These are phyloP conservation scores for Erysimum cheiranthoides DNA, from an alignment of 345 rosid genomes.

Conservation along the genomic window DNA sequence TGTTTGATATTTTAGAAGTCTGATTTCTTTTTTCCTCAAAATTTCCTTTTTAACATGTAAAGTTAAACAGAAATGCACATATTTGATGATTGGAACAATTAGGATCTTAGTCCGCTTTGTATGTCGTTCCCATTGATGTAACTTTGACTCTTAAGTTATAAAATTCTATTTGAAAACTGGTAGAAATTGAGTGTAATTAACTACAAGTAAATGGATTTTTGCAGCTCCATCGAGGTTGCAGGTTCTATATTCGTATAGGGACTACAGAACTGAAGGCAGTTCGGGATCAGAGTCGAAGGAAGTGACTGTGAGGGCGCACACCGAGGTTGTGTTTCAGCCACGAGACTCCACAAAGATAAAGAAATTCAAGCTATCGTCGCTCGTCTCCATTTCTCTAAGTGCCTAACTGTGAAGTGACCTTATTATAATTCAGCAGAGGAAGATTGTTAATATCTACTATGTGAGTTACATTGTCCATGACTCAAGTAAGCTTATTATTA, in stretches of 20 bases:
- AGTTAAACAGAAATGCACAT: too few species aligned
- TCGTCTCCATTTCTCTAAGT: constrained; percentile 70
- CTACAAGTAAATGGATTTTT: not conserved
- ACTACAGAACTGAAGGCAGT: constrained; percentile 80
- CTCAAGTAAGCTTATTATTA: not conserved
- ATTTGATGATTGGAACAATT: not conserved
- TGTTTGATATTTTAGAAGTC: not conserved
- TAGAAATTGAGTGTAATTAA: not conserved
- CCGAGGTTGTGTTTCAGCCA: constrained; percentile 77
- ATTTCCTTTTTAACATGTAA: too few species aligned
- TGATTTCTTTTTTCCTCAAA: too few species aligned
- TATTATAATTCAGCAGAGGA: not conserved
- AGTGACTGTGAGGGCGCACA: constrained; percentile 74
- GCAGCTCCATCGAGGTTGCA: constrained; percentile 84
- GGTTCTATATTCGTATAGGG: constrained; percentile 75
- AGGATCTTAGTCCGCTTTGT: not conserved
- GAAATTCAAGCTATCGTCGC: constrained; percentile 79
- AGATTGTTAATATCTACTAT: constrained; percentile 6
- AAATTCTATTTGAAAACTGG: not conserved
- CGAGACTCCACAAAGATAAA: constrained; percentile 60
- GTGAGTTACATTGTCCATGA: not conserved
- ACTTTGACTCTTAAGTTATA: not conserved
- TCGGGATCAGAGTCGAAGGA: constrained; percentile 80
- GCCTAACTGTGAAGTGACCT: constrained; percentile 50
- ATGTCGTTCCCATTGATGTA: not conserved